Evolutionary conservation across 2,329 filamentous ascomycete genomes (phyloP).

Genomic region (Cladophialophora chaetospira): DNA sequence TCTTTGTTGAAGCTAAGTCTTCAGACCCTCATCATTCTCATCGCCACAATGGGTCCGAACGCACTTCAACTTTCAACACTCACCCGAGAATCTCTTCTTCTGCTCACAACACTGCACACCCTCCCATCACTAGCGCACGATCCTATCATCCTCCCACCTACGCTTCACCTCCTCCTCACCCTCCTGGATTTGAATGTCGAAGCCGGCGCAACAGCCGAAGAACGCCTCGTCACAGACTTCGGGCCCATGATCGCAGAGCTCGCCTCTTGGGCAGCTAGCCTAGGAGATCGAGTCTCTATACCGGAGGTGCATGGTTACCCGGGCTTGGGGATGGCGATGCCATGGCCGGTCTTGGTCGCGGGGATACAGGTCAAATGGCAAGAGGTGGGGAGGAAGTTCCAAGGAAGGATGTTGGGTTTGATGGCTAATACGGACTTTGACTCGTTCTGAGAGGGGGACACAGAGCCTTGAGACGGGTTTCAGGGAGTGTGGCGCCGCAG

Average conservation of each 20-base stretch:
- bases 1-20: constrained; percentile 77
- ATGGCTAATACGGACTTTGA: constrained; percentile 30
- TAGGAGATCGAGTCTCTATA: constrained; percentile 64
- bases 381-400: constrained; percentile 54
- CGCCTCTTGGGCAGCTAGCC: constrained; percentile 76
- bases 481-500: too few species aligned
- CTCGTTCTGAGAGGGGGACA: constrained; percentile 15
- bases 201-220: constrained; percentile 54
- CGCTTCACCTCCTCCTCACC: constrained; percentile 77
- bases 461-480: neutral
- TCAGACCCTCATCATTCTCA: constrained; percentile 79
- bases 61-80: constrained; percentile 75
- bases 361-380: constrained; percentile 77
- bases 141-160: constrained; percentile 67
- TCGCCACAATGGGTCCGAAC: constrained; percentile 80
- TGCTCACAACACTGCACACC: constrained; percentile 71
- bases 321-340: constrained; percentile 56
- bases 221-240: constrained; percentile 72
- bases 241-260: constrained; percentile 80
- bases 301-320: constrained; percentile 57
- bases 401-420: constrained; percentile 34
- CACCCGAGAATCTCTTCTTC: constrained; percentile 79
- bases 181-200: constrained; percentile 74
- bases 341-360: constrained; percentile 66
- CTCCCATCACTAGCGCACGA: constrained; percentile 59